Conservation (phyloP, 2,329 filamentous ascomycete species). For the Pseudogymnoascus pannorum region DNA sequence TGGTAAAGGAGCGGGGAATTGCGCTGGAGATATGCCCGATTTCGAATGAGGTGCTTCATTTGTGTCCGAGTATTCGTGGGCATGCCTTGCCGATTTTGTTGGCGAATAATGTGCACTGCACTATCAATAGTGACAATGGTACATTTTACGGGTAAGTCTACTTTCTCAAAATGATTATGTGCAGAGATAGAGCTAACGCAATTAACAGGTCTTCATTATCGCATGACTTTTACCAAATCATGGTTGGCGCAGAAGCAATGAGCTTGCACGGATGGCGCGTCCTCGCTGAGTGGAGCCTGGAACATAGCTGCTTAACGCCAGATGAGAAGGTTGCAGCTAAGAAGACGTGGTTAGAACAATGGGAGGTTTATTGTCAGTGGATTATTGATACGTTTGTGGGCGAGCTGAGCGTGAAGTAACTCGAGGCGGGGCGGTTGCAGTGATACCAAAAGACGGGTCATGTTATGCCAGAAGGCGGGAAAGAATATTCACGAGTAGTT, state of each 20-base stretch:
- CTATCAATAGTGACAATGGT: constrained; percentile 68
- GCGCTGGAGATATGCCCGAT: constrained; percentile 73
- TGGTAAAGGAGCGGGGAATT: constrained; percentile 55
- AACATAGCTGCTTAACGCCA: constrained; percentile 48
- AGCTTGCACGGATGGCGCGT: constrained; percentile 65
- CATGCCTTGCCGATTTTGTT: constrained; percentile 62
- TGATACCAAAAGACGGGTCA: neutral
- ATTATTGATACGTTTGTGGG: constrained; percentile 40
- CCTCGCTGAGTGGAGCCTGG: constrained; percentile 54
- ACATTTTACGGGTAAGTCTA: constrained; percentile 58
- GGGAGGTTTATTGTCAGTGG: constrained; percentile 50
- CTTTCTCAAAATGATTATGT: neutral
- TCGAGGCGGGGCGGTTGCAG: neutral
- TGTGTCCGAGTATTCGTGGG: constrained; percentile 57
- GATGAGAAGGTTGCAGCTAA: constrained; percentile 35
- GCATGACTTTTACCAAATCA: constrained; percentile 71
- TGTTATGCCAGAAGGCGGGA: neutral
- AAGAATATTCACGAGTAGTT: neutral
- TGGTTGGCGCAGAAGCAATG: constrained; percentile 62
- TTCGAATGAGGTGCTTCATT: constrained; percentile 66
- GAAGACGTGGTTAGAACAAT: constrained; percentile 45
- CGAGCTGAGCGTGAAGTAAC: neutral
- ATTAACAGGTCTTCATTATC: constrained; percentile 55
- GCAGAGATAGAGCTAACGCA: constrained; percentile 12
- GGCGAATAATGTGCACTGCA: constrained; percentile 67